Conservation (phyloP, 2,329 filamentous ascomycete genomes). For the Xenoacremonium recifei region DNA sequence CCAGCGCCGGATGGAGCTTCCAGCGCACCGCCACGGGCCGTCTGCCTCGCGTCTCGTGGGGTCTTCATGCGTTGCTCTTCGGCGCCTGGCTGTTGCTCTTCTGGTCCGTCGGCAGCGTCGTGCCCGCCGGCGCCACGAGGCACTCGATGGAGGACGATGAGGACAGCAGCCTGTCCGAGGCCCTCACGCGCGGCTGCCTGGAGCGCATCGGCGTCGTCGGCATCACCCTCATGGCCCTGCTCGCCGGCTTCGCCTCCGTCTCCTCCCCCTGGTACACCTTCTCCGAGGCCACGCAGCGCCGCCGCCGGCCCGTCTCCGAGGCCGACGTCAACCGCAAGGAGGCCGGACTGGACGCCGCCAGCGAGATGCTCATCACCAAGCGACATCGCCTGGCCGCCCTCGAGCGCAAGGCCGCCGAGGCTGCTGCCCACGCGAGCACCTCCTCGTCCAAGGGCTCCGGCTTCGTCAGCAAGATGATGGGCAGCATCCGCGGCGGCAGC, state of each 20-base stretch:
- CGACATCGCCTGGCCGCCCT: constrained; percentile 69
- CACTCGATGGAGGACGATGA: constrained; percentile 23
- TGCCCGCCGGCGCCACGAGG: constrained; percentile 43
- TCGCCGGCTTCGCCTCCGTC: constrained; percentile 89
- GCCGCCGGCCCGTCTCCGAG: constrained; percentile 63
- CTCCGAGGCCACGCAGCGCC: constrained; percentile 53
- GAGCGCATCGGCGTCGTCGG: constrained; percentile 80
- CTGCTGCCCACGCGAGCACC: constrained; percentile 23
- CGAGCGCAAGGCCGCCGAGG: constrained; percentile 56
- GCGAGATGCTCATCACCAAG: constrained; percentile 76
- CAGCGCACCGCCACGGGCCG: constrained; percentile 54
- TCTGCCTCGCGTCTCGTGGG: constrained; percentile 61
- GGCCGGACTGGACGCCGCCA: constrained; percentile 73
- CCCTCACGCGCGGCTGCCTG: constrained; percentile 53
- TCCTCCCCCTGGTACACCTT: constrained; percentile 86
- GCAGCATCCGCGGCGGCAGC: constrained; percentile 64
- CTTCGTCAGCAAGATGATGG: constrained; percentile 72
- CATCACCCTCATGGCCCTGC: constrained; percentile 79
- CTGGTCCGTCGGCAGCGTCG: constrained; percentile 69
- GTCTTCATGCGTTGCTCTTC: constrained; percentile 62
- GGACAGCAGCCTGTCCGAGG: constrained; percentile 32
- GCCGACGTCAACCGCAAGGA: constrained; percentile 75
- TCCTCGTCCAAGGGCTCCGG: constrained; percentile 38
- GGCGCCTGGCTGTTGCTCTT: constrained; percentile 69
- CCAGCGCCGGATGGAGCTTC: constrained; percentile 61